Evolutionary conservation across 1,284 basidiomycete genomes (phyloP).

Genomic region (Trichosporon inkin): DNA sequence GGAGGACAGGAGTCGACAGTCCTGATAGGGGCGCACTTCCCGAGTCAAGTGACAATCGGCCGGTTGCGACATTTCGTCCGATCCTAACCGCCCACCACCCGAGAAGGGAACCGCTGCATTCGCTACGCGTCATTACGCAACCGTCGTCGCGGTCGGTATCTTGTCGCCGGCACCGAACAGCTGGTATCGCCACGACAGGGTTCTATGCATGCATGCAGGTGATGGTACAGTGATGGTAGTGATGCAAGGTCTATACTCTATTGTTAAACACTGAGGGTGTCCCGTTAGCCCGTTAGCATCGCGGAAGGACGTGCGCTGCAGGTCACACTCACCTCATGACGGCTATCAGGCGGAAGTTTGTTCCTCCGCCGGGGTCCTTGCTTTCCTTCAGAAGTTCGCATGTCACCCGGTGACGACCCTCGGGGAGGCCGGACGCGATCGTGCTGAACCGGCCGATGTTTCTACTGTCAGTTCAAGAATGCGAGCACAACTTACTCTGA

Average conservation of each 20-base stretch:
- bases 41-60: no score
- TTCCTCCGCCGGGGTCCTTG: constrained; percentile 17
- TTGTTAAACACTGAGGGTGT: neutral
- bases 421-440: constrained; percentile 6
- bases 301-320: no score
- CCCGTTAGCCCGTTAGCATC: no score
- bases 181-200: neutral
- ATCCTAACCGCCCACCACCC: no score
- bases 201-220: constrained; percentile 2
- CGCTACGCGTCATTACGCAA: neutral
- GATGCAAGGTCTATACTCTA: neutral
- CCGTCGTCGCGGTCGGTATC: neutral
- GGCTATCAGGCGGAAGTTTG: constrained; percentile 21
- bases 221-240: neutral
- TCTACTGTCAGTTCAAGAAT: constrained; percentile 14
- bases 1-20: neutral
- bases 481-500: constrained; percentile 5
- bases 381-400: constrained; percentile 22
- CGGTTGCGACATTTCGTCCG: no score
- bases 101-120: no score
- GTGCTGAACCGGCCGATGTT: constrained; percentile 23
- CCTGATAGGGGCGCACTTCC: no score
- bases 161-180: neutral
- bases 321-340: constrained; percentile 17
- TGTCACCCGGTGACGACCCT: constrained; percentile 17